These are phyloP conservation scores for Solanum pinnatisectum DNA, from an alignment of 257 asterid species.

Conservation along the genomic window DNA sequence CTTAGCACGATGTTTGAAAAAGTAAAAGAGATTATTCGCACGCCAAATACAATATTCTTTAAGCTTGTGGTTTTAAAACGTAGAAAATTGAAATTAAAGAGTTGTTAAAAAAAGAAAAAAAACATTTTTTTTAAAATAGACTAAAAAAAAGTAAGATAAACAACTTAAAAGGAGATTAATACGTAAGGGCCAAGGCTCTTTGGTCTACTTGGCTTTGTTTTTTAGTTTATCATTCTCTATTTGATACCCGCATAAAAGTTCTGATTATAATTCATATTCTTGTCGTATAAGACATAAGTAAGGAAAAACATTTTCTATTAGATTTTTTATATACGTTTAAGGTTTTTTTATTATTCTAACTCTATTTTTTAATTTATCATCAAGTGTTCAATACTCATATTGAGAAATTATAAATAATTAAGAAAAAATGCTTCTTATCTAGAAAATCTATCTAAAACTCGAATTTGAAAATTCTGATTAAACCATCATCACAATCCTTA, in stretches of 20 bases:
- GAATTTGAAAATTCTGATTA: neutral
- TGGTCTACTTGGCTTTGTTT: neutral
- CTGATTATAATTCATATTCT: no score
- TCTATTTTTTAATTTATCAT: no score
- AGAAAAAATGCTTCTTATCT: no score
- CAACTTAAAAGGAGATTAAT: neutral
- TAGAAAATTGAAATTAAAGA: no score
- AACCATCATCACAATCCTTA: neutral
- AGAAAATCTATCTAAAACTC: fast-evolving
- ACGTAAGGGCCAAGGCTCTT: neutral
- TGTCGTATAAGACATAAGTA: neutral
- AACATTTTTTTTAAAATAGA: fast-evolving
- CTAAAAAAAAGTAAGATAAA: no score
- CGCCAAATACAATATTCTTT: no score
- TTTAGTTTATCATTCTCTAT: neutral
- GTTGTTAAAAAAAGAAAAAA: no score
- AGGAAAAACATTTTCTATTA: neutral
- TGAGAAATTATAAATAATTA: no score
- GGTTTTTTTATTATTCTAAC: neutral
- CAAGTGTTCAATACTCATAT: no score
- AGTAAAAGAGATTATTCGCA: neutral
- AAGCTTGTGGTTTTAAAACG: neutral
- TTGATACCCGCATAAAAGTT: neutral
- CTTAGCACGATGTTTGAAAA: neutral
- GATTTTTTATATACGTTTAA: no score